Base-by-base conservation (phyloP, 257 asterid species). In the Rauvolfia tetraphylla region DNA sequence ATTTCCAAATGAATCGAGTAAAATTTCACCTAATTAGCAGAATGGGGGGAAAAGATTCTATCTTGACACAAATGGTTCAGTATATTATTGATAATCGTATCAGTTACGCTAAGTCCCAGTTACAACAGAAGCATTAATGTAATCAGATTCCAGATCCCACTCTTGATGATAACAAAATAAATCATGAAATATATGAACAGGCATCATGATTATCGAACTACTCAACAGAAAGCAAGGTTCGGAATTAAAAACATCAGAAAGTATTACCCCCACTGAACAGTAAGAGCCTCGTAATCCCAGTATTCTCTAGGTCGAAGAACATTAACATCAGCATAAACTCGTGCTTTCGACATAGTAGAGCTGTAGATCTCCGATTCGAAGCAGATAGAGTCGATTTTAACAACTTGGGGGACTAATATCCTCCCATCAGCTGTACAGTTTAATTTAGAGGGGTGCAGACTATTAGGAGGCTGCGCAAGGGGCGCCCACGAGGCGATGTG, bases 211-310 rank as follows among this genome's bases (percentile, higher is more conserved):
- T 25, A 12, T 33, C 14, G 70, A 0, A 34, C 8, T 17, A 63
- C 17, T 33, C 49, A 67, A 38, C 31, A 67, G 51, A 22, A 67
- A 20, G 9, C 6, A 67, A 4, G 13, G 36, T n/a, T 12, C 7
- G 27, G 38, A 42, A 31, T n/a, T 34, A 9, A 27, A 73, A 25
- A 20, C n/a, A 23, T 82, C 49, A 74, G 10, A n/a, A 33, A 1
- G 46, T 22, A n/a, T 84, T 87, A 90, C 93, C 96, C 91, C 96
- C 93, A 90, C 75, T 84, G 91, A 54, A 88, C 91, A 75, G 88
- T 79, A 81, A 90, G 93, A 76, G 86, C 84, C 54, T 90, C 93
- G 78, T 90, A 90, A 78, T 90, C 91, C 90, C 93, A 88, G 75
- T 90, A 90, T 54, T 88, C 96, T 72, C 79, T 88, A 59, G 92